Evolutionary conservation across 495 filamentous ascomycete genomes (phyloP), one percentile per base, ranked within the genome.

Genomic region (Penicillium psychrofluorescens): DNA sequence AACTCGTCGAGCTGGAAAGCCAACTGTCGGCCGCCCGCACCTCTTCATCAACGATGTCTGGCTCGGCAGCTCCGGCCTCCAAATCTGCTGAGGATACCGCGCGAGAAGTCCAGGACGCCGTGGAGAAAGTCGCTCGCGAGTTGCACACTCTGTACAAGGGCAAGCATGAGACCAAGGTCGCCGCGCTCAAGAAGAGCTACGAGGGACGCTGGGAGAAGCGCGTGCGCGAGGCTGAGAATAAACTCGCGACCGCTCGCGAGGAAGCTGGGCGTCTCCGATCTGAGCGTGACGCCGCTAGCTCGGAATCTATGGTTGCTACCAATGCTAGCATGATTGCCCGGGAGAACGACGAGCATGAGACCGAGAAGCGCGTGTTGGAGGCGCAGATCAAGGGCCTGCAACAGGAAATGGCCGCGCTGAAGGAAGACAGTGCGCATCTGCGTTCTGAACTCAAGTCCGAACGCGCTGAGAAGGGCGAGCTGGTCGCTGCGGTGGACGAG

Each of bases 91-190:
- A 67, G 33, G 63, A 66, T 11, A 66, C 70, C 11, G 66, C 70
- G 7, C 72, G 68, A 0, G 71, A 74, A 34, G 80, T 89, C 13
- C 88, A 95, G 51, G 80, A 88, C 31, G 91, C 94, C 11, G 87
- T 97, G n/a, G 86, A 90, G 62, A 85, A 84, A 46, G 87, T 95
- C 28, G 90, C 86, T 2, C 77, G 85, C 9, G 92, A 98, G 54
- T 74, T 97, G 16, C 92, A 98, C 55, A 74, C 78, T 0, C 74
- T 95, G n/a, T 98, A 98, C 72, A 96, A 95, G 66, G 76, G 79
- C 58, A 98, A 98, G 59, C 94, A 98, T 58, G 90, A 95, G 67
- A 85, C 80, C 37, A 98, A 98, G 67, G 90, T 97, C 22, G 78
- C 85, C 0, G 90, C 89, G 7, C 72, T 98, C 45, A 96, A 96